Conservation (phyloP, 306 rosid genomes). For the Nissolia schottii region DNA sequence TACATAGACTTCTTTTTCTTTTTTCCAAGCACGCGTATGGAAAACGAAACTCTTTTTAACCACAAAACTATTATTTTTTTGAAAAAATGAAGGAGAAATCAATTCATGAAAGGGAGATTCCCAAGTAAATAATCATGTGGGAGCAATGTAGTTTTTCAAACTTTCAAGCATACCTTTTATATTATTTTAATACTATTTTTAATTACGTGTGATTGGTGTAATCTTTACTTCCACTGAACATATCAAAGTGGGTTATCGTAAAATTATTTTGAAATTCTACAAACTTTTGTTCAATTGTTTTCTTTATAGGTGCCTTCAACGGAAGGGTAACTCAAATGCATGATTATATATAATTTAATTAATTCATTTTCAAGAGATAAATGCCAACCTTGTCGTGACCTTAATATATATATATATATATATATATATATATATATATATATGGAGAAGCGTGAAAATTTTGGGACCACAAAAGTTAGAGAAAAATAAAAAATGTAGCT, state of each 20-base stretch:
- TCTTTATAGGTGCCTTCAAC: background rate
- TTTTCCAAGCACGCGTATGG: constrained; percentile 26
- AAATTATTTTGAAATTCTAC: constrained; percentile 23
- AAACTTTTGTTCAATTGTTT: constrained; percentile 12
- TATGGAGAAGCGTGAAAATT: constrained; percentile 16
- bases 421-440: no score
- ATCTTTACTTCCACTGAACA: constrained; percentile 19
- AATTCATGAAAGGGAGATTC: constrained; percentile 38
- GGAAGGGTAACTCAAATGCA: constrained; percentile 2
- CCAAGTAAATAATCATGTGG: constrained; percentile 54
- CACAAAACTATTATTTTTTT: background rate
- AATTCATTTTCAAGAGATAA: background rate
- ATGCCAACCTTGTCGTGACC: constrained; percentile 7
- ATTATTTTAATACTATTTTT: background rate
- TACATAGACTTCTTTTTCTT: constrained; percentile 8
- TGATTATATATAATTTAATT: background rate
- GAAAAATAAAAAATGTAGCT: background rate
- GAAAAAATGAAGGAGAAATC: constrained; percentile 23
- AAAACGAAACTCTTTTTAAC: constrained; percentile 30
- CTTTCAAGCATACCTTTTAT: constrained; percentile 21
- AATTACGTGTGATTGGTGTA: constrained; percentile 13
- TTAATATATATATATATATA: no score
- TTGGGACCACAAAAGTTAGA: constrained; percentile 39
- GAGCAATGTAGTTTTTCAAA: constrained; percentile 34
- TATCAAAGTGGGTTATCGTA: constrained; percentile 38